Evolutionary conservation across 179 eudicot genomes (phyloP).

Genomic region (Nepenthes alata): DNA sequence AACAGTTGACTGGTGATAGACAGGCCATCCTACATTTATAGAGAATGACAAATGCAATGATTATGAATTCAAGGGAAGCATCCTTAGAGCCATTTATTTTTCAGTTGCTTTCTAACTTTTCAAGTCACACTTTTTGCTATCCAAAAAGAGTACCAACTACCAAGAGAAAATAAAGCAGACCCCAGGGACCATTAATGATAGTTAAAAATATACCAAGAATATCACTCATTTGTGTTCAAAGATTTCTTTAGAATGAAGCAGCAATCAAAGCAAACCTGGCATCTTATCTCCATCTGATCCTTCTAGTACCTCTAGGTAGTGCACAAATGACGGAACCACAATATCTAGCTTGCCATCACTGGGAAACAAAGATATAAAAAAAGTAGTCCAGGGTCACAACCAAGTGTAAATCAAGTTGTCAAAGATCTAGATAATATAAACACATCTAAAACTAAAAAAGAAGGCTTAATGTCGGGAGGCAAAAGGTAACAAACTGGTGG

Average conservation of each 20-base stretch:
- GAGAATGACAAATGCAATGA: constrained; percentile 1
- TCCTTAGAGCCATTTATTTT: not conserved
- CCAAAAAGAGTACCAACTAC: no score
- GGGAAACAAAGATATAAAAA: constrained; percentile 8
- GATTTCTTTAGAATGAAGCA: not conserved
- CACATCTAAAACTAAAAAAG: no score
- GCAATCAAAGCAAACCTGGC: constrained; percentile 45
- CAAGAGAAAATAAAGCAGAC: no score
- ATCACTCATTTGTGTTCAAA: no score
- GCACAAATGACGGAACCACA: constrained; percentile 95
- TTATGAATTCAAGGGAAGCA: not conserved
- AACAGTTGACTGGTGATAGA: constrained; percentile 94
- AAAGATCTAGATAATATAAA: not conserved
- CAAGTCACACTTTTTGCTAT: no score
- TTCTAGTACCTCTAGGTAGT: constrained; percentile 93
- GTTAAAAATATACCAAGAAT: no score
- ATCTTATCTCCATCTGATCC: constrained; percentile 97
- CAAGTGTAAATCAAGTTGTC: not conserved
- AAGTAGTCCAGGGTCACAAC: constrained; percentile 1
- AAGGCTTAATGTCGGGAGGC: no score
- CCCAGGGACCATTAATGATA: no score
- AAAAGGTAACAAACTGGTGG: no score
- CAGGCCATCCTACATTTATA: constrained; percentile 85
- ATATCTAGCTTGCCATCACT: constrained; percentile 97
- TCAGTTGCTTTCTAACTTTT: no score